Base-by-base conservation (phyloP, 2,329 filamentous ascomycete species). In the Verticillium klebahnii region DNA sequence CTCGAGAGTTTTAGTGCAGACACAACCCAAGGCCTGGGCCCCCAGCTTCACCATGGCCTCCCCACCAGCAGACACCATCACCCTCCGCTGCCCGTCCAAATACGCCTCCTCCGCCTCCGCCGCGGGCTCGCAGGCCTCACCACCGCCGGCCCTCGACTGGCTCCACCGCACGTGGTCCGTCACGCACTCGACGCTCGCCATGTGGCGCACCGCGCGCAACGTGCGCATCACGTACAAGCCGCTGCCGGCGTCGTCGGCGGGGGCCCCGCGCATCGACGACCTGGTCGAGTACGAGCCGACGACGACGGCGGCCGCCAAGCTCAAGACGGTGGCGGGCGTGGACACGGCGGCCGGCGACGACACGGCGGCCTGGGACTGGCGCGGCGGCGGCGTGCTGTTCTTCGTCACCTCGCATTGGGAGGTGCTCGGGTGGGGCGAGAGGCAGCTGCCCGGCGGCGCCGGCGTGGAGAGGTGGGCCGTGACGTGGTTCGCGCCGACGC, bases 121-220 rank as follows among this genome's bases (percentile, higher is more conserved):
- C 6, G 7, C 54, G 17, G 64, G 70, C 29, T 65, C 65, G 31
- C 61, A 68, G 2, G 61, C 64, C 45, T 63, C 71, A 45, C 37
- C 72, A 57, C 78, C 73, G 15, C 86, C 87, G 5, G 71, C 83
- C 2, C 73, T 86, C 31, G 74, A 81, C 62, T 90, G 84, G 82
- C 83, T 92, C 56, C 75, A 80, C 59, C 80, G 87, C 63, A 90
- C 85, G 63, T 93, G 90, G 90, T 78, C 84, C 68, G 89, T 93
- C 61, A 91, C 89, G 12, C 89, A 92, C 77, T 90, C 87, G 5
- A 91, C 89, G 5, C 85, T 93, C 12, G 78, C 84, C 65, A 93
- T 95, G 89, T 96, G 92, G 92, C 87, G 87, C 68, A 83, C 85
- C 56, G 88, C 90, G 60, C 88, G 87, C 72, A 95, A 95, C 75